Evolutionary conservation across 495 filamentous ascomycete species (phyloP).

Genomic region (Glonium stellatum): DNA sequence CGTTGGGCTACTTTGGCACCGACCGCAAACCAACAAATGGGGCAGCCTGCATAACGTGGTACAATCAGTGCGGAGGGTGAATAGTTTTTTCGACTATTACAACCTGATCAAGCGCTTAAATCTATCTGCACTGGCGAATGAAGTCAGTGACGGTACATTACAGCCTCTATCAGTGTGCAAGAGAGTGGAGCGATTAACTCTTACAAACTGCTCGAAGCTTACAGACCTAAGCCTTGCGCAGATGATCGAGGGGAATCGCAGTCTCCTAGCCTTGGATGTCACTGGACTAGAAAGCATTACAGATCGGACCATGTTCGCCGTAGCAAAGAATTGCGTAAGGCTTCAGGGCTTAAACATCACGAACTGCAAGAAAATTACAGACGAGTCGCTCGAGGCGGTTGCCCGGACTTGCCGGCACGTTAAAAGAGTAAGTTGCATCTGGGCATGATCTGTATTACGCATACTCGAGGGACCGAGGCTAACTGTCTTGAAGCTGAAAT

Average conservation of each 20-base stretch:
- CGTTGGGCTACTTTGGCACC: conserved; percentile 91
- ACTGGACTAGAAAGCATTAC: conserved; percentile 74
- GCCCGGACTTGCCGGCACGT: conserved; percentile 78
- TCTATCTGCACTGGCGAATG: conserved; percentile 63
- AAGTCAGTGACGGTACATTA: conserved; percentile 86
- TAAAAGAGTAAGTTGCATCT: conserved; percentile 61
- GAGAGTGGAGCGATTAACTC: conserved; percentile 83
- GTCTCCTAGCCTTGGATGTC: conserved; percentile 85
- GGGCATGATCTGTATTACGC: background rate
- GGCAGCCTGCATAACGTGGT: conserved; percentile 69
- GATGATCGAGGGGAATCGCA: conserved; percentile 69
- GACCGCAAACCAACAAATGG: conserved; percentile 85
- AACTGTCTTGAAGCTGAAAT: conserved; percentile 62
- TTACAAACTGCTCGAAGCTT: conserved; percentile 81
- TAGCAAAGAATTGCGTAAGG: conserved; percentile 71
- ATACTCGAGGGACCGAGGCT: conserved; percentile 5
- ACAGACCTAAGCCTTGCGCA: conserved; percentile 77
- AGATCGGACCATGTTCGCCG: conserved; percentile 69
- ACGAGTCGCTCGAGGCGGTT: conserved; percentile 74
- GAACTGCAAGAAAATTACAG: conserved; percentile 74
- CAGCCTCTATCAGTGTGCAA: conserved; percentile 76
- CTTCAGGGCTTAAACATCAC: conserved; percentile 94
- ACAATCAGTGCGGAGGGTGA: conserved; percentile 56
- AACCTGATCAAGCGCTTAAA: conserved; percentile 88
- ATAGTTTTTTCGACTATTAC: conserved; percentile 76